Evolutionary conservation across 306 rosid genomes (phyloP).

Genomic region (Arachis stenosperma): DNA sequence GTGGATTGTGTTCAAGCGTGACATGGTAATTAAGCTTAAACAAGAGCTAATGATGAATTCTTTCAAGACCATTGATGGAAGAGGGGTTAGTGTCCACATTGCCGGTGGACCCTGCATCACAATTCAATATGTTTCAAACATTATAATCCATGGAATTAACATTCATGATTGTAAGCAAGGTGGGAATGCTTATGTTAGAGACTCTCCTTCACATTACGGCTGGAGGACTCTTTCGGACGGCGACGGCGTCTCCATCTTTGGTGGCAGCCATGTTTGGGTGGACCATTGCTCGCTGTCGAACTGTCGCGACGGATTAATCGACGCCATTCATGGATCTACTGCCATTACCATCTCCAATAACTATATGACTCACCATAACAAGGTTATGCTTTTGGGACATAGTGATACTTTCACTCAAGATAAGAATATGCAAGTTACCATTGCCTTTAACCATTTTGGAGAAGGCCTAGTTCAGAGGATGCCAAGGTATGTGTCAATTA

Average conservation of each 20-base stretch:
- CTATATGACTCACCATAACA: slow-evolving; percentile 80
- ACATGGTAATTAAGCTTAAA: slow-evolving; percentile 76
- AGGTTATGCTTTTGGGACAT: slow-evolving; percentile 96
- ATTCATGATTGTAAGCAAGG: slow-evolving; percentile 86
- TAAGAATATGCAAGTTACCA: slow-evolving; percentile 90
- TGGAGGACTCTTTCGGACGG: slow-evolving; percentile 90
- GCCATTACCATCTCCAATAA: slow-evolving; percentile 85
- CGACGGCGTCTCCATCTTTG: slow-evolving; percentile 82
- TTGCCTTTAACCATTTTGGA: slow-evolving; percentile 96
- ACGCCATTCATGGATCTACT: slow-evolving; percentile 85
- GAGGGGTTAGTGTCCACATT: slow-evolving; percentile 80
- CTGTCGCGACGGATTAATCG: slow-evolving; percentile 79
- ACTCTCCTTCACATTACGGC: slow-evolving; percentile 78
- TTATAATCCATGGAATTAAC: slow-evolving; percentile 79
- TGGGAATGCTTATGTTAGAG: slow-evolving; percentile 83
- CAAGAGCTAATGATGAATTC: slow-evolving; percentile 85
- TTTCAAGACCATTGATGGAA: slow-evolving; percentile 85
- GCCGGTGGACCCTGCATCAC: slow-evolving; percentile 98
- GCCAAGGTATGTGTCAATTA: slow-evolving; percentile 44
- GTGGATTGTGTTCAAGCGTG: slow-evolving; percentile 77
- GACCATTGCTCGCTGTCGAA: slow-evolving; percentile 82
- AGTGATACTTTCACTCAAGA: slow-evolving; percentile 72
- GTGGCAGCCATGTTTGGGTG: slow-evolving; percentile 90
- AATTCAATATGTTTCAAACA: slow-evolving; percentile 70
- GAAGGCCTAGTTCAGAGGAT: slow-evolving; percentile 90